phyloP scores from a whole-genome alignment of 768 basidiomycete species.

The Vararia minispora region DNA sequence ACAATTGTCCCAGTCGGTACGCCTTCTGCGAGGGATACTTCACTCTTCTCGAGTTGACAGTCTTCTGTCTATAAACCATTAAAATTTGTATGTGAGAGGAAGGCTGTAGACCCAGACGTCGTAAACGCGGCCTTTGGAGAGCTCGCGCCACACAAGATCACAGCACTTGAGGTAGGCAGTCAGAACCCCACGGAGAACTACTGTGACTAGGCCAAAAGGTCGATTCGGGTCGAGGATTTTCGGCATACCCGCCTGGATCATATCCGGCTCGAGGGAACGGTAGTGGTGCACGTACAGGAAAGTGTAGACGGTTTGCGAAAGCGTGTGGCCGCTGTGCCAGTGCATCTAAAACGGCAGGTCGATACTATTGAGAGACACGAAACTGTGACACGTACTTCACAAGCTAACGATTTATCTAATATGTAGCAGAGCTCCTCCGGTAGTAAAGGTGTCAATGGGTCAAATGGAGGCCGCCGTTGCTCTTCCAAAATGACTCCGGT shows the following conservation, averaged over 20 bases:
- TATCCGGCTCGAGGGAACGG: slow-evolving; percentile 46
- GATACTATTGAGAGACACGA: slow-evolving; percentile 1
- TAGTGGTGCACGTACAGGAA: slow-evolving; percentile 62
- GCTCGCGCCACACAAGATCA: slow-evolving; percentile 72
- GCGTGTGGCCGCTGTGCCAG: slow-evolving; percentile 77
- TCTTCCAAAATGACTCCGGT: slow-evolving; percentile 49
- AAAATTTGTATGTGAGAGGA: slow-evolving; percentile 7
- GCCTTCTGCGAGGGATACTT: slow-evolving; percentile 61
- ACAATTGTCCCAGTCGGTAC: slow-evolving; percentile 43
- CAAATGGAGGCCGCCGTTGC: slow-evolving; percentile 38
- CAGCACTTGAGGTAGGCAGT: slow-evolving; percentile 70
- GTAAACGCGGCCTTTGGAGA: slow-evolving; percentile 60
- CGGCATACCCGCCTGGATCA: slow-evolving; percentile 20
- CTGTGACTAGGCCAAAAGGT: slow-evolving; percentile 50
- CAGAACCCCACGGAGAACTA: slow-evolving; percentile 57
- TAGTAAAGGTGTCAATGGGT: slow-evolving; percentile 50
- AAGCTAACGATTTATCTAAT: slow-evolving; percentile 63
- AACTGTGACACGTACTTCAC: slow-evolving; percentile 66
- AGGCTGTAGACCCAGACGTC: slow-evolving; percentile 41
- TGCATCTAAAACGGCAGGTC: slow-evolving; percentile 45
- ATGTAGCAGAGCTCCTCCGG: slow-evolving; percentile 86
- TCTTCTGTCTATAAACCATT: slow-evolving; percentile 55
- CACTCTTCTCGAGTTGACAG: slow-evolving; percentile 85
- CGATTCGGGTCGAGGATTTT: slow-evolving; percentile 29
- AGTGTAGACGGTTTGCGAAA: slow-evolving; percentile 83